These are phyloP conservation scores for Ceriops decandra DNA, from an alignment of 345 rosid genomes.

Conservation along the genomic window DNA sequence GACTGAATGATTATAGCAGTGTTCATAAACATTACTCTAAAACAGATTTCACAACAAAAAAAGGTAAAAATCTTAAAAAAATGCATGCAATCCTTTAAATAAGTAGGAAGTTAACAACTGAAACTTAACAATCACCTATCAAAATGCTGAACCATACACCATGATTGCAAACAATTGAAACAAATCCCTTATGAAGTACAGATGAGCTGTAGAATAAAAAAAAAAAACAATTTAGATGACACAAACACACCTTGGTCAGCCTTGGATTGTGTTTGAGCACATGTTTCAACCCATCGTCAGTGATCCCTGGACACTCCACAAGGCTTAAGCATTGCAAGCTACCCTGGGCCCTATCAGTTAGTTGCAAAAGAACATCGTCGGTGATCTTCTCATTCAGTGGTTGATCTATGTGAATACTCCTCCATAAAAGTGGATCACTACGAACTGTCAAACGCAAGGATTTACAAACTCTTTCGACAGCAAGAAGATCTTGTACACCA, in stretches of 20 bases:
- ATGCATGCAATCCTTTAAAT: too few relatives aligned
- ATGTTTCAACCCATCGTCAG: slow-evolving; percentile 58
- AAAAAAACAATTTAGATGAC: background rate
- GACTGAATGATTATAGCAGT: too few relatives aligned
- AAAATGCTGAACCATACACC: too few relatives aligned
- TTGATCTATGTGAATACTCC: slow-evolving; percentile 61
- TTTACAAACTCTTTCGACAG: slow-evolving; percentile 61
- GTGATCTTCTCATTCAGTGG: slow-evolving; percentile 87
- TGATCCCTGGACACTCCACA: slow-evolving; percentile 67
- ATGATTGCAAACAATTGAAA: too few relatives aligned
- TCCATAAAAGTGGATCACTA: slow-evolving; percentile 72
- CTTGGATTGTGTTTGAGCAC: slow-evolving; percentile 62
- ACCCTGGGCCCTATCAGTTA: slow-evolving; percentile 69
- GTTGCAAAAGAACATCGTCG: slow-evolving; percentile 64
- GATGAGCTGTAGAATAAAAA: background rate
- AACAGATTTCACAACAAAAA: too few relatives aligned
- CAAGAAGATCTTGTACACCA: slow-evolving; percentile 69
- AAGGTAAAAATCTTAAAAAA: too few relatives aligned
- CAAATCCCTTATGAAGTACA: too few relatives aligned
- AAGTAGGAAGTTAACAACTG: too few relatives aligned
- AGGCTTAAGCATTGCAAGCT: slow-evolving; percentile 73
- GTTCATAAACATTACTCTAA: too few relatives aligned
- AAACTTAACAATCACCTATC: too few relatives aligned
- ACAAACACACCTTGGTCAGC: slow-evolving; percentile 57
- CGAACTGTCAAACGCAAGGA: slow-evolving; percentile 47